Conservation (phyloP, 2,329 filamentous ascomycete species). For the Zelopaecilomyces penicillatus region DNA sequence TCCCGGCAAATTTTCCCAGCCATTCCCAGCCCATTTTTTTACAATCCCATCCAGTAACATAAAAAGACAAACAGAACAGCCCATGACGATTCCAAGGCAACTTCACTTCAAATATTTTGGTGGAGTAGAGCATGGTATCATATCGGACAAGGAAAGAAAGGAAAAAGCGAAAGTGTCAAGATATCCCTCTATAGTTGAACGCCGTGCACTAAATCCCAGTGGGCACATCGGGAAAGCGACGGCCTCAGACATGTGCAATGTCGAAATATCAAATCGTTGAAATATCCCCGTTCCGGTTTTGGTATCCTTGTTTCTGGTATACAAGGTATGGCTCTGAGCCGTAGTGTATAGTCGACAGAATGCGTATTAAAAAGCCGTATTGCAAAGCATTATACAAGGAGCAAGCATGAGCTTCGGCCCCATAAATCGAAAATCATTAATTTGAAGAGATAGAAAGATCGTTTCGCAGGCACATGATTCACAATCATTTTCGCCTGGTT, state of each 20-base stretch:
- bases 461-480: too few relatives aligned
- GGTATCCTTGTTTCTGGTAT: constrained; percentile 28
- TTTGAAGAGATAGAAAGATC: too few relatives aligned
- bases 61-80: too few relatives aligned
- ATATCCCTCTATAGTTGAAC: constrained; percentile 26
- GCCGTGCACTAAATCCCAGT: constrained; percentile 16
- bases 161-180: constrained; percentile 12
- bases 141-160: constrained; percentile 4
- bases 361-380: constrained; percentile 23
- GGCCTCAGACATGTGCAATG: background rate
- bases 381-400: constrained; percentile 21
- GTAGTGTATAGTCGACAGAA: constrained; percentile 25
- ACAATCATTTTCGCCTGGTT: background rate
- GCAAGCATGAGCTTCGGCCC: constrained; percentile 3
- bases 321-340: constrained; percentile 30
- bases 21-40: constrained; percentile 1
- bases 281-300: constrained; percentile 4
- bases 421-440: background rate
- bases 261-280: constrained; percentile 1
- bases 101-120: too few relatives aligned
- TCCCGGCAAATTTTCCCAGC: constrained; percentile 4
- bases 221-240: background rate
- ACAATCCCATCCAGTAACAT: background rate
- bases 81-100: too few relatives aligned
- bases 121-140: too few relatives aligned